Conservation (phyloP, 768 basidiomycete species). For the Hericium rajendrae region DNA sequence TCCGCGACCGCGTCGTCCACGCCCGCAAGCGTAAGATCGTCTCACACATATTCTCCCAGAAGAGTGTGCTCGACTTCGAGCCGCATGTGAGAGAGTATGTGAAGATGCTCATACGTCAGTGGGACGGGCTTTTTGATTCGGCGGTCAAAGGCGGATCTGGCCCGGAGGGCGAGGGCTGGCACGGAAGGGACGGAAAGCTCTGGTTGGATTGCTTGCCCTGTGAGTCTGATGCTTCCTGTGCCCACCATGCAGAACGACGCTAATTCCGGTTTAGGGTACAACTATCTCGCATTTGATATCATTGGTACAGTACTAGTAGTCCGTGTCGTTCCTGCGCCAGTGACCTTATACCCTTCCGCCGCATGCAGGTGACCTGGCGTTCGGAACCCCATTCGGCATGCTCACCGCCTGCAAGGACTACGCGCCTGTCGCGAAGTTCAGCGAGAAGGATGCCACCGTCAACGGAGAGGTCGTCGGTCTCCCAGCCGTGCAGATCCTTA, state of each 20-base stretch:
- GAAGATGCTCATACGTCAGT: slow-evolving; percentile 48
- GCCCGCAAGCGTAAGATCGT: slow-evolving; percentile 87
- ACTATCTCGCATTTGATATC: slow-evolving; percentile 65
- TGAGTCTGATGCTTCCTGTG: slow-evolving; percentile 22
- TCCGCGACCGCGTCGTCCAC: slow-evolving; percentile 64
- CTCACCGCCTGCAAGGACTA: slow-evolving; percentile 60
- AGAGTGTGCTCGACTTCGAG: slow-evolving; percentile 81
- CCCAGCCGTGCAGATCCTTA: slow-evolving; percentile 68
- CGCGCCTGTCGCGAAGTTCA: slow-evolving; percentile 57
- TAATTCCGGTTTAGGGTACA: slow-evolving; percentile 31
- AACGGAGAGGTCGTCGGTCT: slow-evolving; percentile 43
- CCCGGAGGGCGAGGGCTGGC: slow-evolving; percentile 46
- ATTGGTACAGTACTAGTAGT: slow-evolving; percentile 37
- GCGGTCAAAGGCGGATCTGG: slow-evolving; percentile 45
- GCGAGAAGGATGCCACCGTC: slow-evolving; percentile 30
- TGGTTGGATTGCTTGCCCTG: slow-evolving; percentile 73
- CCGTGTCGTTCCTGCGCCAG: neutral
- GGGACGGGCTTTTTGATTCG: slow-evolving; percentile 53
- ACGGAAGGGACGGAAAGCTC: slow-evolving; percentile 48
- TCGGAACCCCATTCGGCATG: slow-evolving; percentile 85
- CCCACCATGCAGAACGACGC: slow-evolving; percentile 5
- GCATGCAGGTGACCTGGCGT: slow-evolving; percentile 51
- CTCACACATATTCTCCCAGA: slow-evolving; percentile 76
- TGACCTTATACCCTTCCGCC: neutral
- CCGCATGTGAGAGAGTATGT: slow-evolving; percentile 63